Conservation (phyloP, 805 yeast species). For the Yamadazyma ubonensis region DNA sequence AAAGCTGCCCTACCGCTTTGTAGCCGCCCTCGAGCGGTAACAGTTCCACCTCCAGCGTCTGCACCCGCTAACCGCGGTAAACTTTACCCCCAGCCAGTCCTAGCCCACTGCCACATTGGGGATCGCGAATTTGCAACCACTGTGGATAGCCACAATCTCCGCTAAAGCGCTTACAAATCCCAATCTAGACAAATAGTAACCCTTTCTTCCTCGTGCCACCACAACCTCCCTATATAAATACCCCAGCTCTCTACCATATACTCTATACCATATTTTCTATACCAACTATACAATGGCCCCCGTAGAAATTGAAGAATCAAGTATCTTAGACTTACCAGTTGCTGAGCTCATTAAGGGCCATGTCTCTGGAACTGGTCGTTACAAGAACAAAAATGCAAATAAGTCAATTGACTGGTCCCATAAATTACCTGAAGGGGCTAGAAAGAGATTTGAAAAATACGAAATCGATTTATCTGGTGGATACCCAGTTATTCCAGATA, state of each 20-base stretch:
- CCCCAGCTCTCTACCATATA: background rate
- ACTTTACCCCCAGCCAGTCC: too few relatives aligned
- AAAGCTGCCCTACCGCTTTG: too few relatives aligned
- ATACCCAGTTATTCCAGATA: slow-evolving; percentile 23
- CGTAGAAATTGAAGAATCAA: slow-evolving; percentile 5
- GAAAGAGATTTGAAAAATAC: slow-evolving; percentile 23
- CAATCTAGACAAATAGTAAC: background rate
- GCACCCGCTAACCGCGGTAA: too few relatives aligned
- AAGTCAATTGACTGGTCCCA: slow-evolving; percentile 17
- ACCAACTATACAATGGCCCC: slow-evolving; percentile 16
- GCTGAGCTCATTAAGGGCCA: slow-evolving; percentile 12
- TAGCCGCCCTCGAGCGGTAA: too few relatives aligned
- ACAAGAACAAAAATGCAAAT: slow-evolving; percentile 30
- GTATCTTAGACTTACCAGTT: slow-evolving; percentile 12
- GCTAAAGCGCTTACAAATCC: background rate
- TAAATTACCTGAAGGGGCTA: slow-evolving; percentile 20
- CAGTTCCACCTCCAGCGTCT: too few relatives aligned
- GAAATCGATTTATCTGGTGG: slow-evolving; percentile 25
- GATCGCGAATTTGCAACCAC: too few relatives aligned
- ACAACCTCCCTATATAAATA: background rate
- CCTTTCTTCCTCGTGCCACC: background rate
- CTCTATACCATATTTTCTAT: background rate
- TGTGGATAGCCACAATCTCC: too few relatives aligned
- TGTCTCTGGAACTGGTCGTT: slow-evolving; percentile 9
- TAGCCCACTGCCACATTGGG: too few relatives aligned